Conservation (phyloP, 148 eudicot species). For the Drosera capensis region DNA sequence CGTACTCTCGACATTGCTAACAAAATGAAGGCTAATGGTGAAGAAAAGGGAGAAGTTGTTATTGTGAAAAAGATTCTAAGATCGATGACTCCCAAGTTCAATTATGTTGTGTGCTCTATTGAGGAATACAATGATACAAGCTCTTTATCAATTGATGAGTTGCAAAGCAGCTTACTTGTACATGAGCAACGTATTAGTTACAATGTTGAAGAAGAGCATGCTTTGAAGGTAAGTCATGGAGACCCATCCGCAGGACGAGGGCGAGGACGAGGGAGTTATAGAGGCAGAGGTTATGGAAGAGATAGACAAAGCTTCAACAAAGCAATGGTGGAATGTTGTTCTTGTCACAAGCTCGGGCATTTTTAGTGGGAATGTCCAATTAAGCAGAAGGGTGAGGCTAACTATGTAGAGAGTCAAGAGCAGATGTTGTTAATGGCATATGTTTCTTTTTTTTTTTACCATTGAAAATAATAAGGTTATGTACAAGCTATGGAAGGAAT, state of each 20-base stretch:
- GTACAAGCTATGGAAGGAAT: too few species aligned
- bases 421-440: too few species aligned
- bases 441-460: too few species aligned
- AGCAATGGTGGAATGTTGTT: constrained; percentile 10
- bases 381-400: not conserved
- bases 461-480: too few species aligned
- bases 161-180: constrained; percentile 8
- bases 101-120: constrained; percentile 2
- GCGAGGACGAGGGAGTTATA: constrained; percentile 10
- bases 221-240: constrained; percentile 5
- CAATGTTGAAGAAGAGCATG: too few species aligned
- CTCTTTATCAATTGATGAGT: constrained; percentile 8
- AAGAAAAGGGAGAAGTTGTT: not conserved
- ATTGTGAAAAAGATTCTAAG: too few species aligned
- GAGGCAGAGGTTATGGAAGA: constrained; percentile 5
- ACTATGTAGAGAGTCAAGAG: constrained; percentile 4
- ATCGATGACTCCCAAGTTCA: not conserved
- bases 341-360: constrained; percentile 10
- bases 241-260: constrained; percentile 2
- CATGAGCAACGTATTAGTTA: constrained; percentile 12
- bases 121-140: constrained; percentile 12
- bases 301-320: not conserved
- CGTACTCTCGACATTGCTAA: too few species aligned
- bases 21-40: too few species aligned
- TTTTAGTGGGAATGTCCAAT: constrained; percentile 13